These are phyloP conservation scores for Aureobasidium namibiae DNA, from an alignment of 2,329 filamentous ascomycete genomes.

Conservation along the genomic window DNA sequence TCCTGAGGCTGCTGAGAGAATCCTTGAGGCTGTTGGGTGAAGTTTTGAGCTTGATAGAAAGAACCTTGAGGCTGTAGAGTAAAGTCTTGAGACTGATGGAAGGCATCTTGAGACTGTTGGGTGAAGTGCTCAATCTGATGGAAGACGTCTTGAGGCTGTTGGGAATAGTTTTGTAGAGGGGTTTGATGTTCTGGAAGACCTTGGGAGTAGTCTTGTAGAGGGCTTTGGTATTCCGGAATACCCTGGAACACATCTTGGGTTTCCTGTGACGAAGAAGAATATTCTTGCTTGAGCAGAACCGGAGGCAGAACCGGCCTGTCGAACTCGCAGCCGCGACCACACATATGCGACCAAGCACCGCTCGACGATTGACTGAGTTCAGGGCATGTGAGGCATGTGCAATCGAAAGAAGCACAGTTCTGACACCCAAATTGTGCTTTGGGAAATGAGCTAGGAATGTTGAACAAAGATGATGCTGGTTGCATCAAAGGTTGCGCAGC, in stretches of 20 bases:
- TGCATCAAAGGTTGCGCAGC: not conserved
- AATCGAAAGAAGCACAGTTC: slow-evolving; percentile 13
- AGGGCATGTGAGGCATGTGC: slow-evolving; percentile 14
- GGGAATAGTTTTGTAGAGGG: too few species aligned
- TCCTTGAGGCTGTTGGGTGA: too few species aligned
- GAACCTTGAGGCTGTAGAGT: too few species aligned
- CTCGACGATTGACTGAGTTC: slow-evolving; percentile 14
- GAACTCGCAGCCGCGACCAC: slow-evolving; percentile 14
- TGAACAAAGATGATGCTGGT: not conserved
- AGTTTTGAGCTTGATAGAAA: too few species aligned
- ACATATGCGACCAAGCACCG: slow-evolving; percentile 14
- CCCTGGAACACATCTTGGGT: not conserved
- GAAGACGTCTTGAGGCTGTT: too few species aligned
- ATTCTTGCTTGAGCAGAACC: not conserved
- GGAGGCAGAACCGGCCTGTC: not conserved
- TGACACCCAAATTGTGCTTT: slow-evolving; percentile 13
- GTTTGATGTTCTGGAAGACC: too few species aligned
- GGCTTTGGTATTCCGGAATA: not conserved
- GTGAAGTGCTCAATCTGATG: too few species aligned
- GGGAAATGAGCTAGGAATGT: slow-evolving; percentile 5
- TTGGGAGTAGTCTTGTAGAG: not conserved
- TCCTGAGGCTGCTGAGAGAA: too few species aligned
- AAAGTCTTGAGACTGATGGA: too few species aligned
- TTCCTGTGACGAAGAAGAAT: not conserved
- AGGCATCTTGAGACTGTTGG: too few species aligned